A percentile compares a stretch with the other conserved stretches of the same genome.
phyloP scores from a whole-genome alignment of 225 moss, liverwort and hornwort species.

The Anthoceros angustus region DNA sequence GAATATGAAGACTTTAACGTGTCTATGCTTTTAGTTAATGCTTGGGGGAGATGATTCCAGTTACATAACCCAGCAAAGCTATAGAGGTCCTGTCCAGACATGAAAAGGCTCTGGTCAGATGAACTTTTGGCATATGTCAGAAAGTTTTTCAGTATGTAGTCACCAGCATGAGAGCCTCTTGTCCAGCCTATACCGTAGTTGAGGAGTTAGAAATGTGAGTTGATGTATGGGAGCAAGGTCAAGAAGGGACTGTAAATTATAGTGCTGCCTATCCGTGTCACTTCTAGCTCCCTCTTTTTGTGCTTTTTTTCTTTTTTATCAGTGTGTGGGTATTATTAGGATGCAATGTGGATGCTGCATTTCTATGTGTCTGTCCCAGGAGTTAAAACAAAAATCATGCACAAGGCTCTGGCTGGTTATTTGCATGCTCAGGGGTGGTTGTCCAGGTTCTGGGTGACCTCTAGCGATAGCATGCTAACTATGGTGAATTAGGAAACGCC shows the following conservation, averaged over 20 bases:
- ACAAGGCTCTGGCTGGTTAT: neutral
- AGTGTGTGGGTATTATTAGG: neutral
- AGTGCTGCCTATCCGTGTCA: neutral
- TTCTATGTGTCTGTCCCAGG: neutral
- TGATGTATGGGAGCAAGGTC: too few species aligned
- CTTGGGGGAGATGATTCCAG: neutral
- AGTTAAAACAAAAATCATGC: neutral
- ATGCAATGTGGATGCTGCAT: neutral
- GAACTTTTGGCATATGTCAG: neutral
- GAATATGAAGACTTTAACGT: too few species aligned
- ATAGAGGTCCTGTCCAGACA: neutral
- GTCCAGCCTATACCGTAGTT: neutral
- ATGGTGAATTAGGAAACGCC: slow-evolving; percentile 1
- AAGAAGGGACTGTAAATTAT: too few species aligned
- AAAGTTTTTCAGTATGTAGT: neutral
- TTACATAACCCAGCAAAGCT: neutral
- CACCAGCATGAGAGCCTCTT: neutral
- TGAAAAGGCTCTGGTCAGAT: neutral
- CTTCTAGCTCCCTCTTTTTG: neutral
- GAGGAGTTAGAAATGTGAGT: too few species aligned
- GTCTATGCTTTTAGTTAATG: too few species aligned
- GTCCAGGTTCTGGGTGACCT: slow-evolving; percentile 1
- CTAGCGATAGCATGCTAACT: neutral
- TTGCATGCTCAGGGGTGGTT: neutral
- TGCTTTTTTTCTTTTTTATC: neutral